phyloP scores from a whole-genome alignment of 1,284 basidiomycete species.

The Melanopsichium pennsylvanicum region DNA sequence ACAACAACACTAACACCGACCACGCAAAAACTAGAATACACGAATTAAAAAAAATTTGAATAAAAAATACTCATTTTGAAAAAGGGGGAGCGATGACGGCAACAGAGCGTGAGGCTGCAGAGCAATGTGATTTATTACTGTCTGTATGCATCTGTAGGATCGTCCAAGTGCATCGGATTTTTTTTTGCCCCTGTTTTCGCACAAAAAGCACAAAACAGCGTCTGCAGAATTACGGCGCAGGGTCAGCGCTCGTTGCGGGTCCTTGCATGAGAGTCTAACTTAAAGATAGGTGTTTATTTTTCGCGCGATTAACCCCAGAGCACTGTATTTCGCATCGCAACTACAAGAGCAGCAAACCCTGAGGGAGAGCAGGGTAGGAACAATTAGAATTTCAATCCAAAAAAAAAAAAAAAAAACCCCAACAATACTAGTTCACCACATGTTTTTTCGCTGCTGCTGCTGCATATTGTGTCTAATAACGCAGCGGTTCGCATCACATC shows the following conservation, averaged over 20 bases:
- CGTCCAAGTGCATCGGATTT: background rate
- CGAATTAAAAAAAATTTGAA: background rate
- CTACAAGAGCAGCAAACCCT: background rate
- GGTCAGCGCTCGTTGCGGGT: no score
- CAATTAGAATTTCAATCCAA: background rate
- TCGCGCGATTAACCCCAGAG: no score
- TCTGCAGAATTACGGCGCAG: background rate
- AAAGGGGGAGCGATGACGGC: background rate
- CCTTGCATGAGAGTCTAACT: no score
- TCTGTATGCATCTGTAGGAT: no score
- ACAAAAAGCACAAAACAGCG: background rate
- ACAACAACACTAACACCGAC: background rate
- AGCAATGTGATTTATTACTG: no score
- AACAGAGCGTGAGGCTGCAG: no score
- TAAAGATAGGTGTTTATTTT: no score
- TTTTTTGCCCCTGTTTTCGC: background rate
- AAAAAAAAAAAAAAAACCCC: background rate
- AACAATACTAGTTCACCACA: no score
- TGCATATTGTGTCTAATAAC: background rate
- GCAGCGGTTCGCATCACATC: slow-evolving; percentile 1
- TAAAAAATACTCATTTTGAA: background rate
- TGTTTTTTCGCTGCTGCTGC: background rate
- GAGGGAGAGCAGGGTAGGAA: background rate
- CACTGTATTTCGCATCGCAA: no score
- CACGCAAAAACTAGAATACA: no score